Percentiles rank a stretch among this genome's conserved stretches.
These are phyloP conservation scores for Nicotiana undulata DNA, from an alignment of 257 asterid species.

Conservation along the genomic window DNA sequence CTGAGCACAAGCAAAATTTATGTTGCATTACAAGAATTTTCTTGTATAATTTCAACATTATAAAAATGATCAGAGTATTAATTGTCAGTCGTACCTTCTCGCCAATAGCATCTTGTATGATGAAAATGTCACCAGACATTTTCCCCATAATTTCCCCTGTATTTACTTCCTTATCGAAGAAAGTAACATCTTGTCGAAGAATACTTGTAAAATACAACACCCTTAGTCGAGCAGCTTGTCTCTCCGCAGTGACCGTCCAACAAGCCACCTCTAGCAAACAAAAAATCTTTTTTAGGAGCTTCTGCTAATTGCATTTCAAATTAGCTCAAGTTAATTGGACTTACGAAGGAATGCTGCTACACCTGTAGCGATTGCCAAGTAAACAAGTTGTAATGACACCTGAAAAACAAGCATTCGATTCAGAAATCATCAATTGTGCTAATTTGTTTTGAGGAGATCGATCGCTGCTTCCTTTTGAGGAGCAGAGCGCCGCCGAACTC, in stretches of 20 bases:
- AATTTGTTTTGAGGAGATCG: too few relatives aligned
- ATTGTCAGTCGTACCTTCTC: constrained; percentile 42
- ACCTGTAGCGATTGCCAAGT: constrained; percentile 49
- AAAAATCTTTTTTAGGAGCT: not conserved
- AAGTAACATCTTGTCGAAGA: constrained; percentile 71
- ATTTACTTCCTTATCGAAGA: constrained; percentile 69
- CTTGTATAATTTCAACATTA: too few relatives aligned
- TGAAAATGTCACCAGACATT: constrained; percentile 71
- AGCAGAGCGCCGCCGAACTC: too few relatives aligned
- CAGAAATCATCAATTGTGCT: too few relatives aligned
- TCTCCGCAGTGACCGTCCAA: constrained; percentile 84
- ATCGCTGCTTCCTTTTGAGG: too few relatives aligned
- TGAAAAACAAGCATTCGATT: not conserved
- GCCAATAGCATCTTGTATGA: constrained; percentile 77
- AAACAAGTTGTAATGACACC: constrained; percentile 55
- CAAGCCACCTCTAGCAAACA: constrained; percentile 47
- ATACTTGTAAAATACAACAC: constrained; percentile 47
- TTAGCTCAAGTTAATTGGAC: constrained; percentile 3
- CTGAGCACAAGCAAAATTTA: not conserved
- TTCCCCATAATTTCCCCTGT: constrained; percentile 61
- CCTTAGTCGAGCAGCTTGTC: constrained; percentile 72
- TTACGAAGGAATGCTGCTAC: constrained; percentile 59
- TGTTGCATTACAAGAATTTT: too few relatives aligned
- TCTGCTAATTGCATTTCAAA: not conserved
- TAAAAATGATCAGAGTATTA: not conserved